phyloP scores from a whole-genome alignment of 805 yeast genomes.

The Yarrowia sp. region DNA sequence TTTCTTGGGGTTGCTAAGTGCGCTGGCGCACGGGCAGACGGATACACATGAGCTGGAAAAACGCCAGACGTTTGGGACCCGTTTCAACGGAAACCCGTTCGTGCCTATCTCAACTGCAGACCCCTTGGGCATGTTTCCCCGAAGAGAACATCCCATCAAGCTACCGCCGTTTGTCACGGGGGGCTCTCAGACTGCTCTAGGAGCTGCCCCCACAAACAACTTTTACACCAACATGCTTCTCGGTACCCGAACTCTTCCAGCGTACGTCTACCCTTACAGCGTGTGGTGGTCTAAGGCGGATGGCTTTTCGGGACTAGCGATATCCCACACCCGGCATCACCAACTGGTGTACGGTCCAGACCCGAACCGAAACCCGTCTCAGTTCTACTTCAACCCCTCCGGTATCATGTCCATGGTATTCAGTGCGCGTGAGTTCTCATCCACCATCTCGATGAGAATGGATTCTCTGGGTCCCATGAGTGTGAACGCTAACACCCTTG shows the following conservation, averaged over 20 bases:
- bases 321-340: slow-evolving; percentile 55
- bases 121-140: not conserved
- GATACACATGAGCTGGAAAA: not conserved
- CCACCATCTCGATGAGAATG: slow-evolving; percentile 44
- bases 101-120: slow-evolving; percentile 7
- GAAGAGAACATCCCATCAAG: slow-evolving; percentile 2
- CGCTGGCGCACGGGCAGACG: not conserved
- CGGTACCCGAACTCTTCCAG: slow-evolving; percentile 61
- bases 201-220: slow-evolving; percentile 52
- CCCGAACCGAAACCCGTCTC: slow-evolving; percentile 38
- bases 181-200: not conserved
- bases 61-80: not conserved
- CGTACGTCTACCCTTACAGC: slow-evolving; percentile 80
- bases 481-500: slow-evolving; percentile 29
- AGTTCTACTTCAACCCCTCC: slow-evolving; percentile 55
- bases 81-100: slow-evolving; percentile 16
- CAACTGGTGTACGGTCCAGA: slow-evolving; percentile 72
- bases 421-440: slow-evolving; percentile 49
- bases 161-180: not conserved
- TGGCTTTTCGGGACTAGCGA: slow-evolving; percentile 55
- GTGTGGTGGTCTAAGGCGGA: slow-evolving; percentile 59
- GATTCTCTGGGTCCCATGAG: slow-evolving; percentile 26
- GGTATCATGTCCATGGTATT: slow-evolving; percentile 54
- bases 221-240: slow-evolving; percentile 71
- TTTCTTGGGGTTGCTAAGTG: not conserved